Percentiles rank a stretch among this genome's conserved stretches.
Evolutionary conservation across 2,329 filamentous ascomycete species (phyloP).

Genomic region (Cercospora zeae-maydis): DNA sequence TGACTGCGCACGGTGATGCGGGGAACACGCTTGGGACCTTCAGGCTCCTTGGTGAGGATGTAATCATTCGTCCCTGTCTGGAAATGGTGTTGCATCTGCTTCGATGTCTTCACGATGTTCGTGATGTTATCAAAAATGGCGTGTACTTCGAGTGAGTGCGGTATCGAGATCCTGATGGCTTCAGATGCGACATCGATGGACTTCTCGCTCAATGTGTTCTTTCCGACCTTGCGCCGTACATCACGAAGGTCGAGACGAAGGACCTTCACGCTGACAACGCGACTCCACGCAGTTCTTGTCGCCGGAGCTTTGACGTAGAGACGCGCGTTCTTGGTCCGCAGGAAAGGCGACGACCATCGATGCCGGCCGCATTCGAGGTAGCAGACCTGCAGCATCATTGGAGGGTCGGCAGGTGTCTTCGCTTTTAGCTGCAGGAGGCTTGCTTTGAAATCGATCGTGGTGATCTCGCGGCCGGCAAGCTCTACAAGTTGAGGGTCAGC

Average conservation of each 20-base stretch:
- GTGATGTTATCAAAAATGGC: constrained; percentile 90
- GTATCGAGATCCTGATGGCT: constrained; percentile 80
- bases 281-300: constrained; percentile 78
- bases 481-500: constrained; percentile 28
- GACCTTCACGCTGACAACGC: constrained; percentile 78
- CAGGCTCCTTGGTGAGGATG: constrained; percentile 77
- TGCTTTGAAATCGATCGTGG: constrained; percentile 78
- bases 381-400: constrained; percentile 85
- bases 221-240: constrained; percentile 61
- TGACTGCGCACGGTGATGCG: constrained; percentile 79
- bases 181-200: constrained; percentile 82
- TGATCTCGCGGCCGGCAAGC: constrained; percentile 56
- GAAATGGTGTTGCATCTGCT: constrained; percentile 92
- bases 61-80: constrained; percentile 84
- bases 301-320: constrained; percentile 84
- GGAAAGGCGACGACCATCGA: constrained; percentile 79
- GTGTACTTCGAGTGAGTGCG: constrained; percentile 85
- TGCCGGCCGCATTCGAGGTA: constrained; percentile 78
- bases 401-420: constrained; percentile 82
- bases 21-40: constrained; percentile 80
- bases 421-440: constrained; percentile 83
- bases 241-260: constrained; percentile 77
- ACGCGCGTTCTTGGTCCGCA: constrained; percentile 73
- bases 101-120: constrained; percentile 79
- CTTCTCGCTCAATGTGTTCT: constrained; percentile 62